Conservation (phyloP, 805 yeast species). For the Tetrapisispora pingtungensis region DNA sequence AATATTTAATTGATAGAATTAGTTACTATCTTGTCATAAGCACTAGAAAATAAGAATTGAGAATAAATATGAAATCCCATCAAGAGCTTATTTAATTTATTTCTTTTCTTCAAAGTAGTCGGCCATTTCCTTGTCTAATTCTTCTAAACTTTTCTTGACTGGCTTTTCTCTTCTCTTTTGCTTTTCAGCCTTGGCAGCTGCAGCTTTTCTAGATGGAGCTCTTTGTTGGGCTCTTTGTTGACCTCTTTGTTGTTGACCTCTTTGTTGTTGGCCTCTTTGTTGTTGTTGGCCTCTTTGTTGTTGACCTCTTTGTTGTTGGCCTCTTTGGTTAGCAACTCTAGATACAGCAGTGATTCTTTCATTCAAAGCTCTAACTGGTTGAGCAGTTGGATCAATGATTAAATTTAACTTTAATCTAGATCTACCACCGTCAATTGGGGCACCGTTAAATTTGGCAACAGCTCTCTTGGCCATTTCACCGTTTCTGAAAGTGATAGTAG, state of each 20-base stretch:
- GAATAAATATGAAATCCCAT: not conserved
- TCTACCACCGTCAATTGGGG: constrained; percentile 85
- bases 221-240: constrained; percentile 13
- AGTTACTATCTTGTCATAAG: not conserved
- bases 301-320: constrained; percentile 12
- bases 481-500: constrained; percentile 69
- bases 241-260: constrained; percentile 7
- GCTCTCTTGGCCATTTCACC: constrained; percentile 67
- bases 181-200: constrained; percentile 28
- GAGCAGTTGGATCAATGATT: constrained; percentile 73
- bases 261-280: constrained; percentile 10
- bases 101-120: constrained; percentile 63
- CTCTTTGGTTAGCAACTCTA: constrained; percentile 5
- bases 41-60: no score
- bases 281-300: constrained; percentile 10
- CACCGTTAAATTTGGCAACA: constrained; percentile 77
- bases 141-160: constrained; percentile 72
- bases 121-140: constrained; percentile 96
- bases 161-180: constrained; percentile 33
- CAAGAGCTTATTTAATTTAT: constrained; percentile 3
- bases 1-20: not conserved
- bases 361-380: constrained; percentile 43
- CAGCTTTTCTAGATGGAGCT: constrained; percentile 29
- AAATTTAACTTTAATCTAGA: constrained; percentile 68
- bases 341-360: constrained; percentile 52